Conservation (phyloP, 768 basidiomycete species). For the Russula virescens region DNA sequence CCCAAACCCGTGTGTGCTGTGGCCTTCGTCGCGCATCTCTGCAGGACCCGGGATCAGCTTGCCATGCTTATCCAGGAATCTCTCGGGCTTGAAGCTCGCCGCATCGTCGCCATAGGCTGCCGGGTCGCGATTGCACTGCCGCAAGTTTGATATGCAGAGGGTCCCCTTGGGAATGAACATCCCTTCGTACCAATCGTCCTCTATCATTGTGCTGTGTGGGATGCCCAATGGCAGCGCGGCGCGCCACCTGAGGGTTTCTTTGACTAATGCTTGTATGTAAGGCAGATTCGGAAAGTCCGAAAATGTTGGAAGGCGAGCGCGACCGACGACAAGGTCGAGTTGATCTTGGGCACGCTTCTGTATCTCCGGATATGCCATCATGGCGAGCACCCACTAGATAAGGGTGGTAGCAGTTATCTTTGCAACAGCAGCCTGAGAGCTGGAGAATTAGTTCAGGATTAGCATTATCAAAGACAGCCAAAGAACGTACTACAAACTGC, state of each 20-base stretch:
- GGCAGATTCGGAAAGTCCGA: background rate
- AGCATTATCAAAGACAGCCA: background rate
- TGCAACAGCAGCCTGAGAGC: conserved; percentile 1
- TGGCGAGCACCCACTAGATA: conserved; percentile 14
- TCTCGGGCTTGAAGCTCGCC: conserved; percentile 20
- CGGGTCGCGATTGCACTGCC: conserved; percentile 9
- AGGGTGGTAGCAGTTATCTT: conserved; percentile 9
- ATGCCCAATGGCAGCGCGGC: background rate
- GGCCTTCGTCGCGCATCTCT: conserved; percentile 15
- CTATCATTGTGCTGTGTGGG: conserved; percentile 13
- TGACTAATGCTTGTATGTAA: conserved; percentile 8
- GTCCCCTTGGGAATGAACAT: conserved; percentile 34
- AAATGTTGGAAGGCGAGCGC: conserved; percentile 3
- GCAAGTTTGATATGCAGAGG: conserved; percentile 28
- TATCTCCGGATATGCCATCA: conserved; percentile 19
- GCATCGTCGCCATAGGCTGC: conserved; percentile 19
- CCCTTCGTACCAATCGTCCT: conserved; percentile 29
- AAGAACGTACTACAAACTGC: conserved; percentile 15
- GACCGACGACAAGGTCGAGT: conserved; percentile 5
- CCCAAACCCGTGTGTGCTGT: conserved; percentile 20
- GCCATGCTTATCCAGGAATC: conserved; percentile 19
- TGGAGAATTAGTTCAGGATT: background rate
- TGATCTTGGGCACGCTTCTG: conserved; percentile 14
- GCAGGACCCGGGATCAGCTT: background rate
- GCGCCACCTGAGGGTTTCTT: conserved; percentile 8